Percentiles rank a stretch among this genome's conserved stretches.
These are phyloP conservation scores for Mortierella alpina DNA, from an alignment of 192 early-diverging fungal species.

Conservation along the genomic window DNA sequence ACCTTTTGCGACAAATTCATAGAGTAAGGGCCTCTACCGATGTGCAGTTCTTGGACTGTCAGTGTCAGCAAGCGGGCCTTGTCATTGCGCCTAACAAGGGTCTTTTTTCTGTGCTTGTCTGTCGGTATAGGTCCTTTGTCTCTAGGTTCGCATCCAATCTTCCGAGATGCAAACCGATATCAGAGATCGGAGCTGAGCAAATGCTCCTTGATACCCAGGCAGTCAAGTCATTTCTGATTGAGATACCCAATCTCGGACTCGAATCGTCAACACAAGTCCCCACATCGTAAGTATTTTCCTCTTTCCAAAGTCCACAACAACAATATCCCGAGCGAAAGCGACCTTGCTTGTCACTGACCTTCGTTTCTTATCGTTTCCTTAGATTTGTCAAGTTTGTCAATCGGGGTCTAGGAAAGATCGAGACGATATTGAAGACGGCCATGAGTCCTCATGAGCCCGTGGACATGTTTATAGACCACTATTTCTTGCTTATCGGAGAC, in stretches of 20 bases:
- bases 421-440: conserved; percentile 90
- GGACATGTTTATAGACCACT: conserved; percentile 89
- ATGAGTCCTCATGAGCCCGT: conserved; percentile 86
- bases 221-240: conserved; percentile 83
- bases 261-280: conserved; percentile 66
- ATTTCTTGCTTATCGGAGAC: conserved; percentile 86
- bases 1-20: conserved; percentile 94
- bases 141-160: conserved; percentile 77
- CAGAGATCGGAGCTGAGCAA: conserved; percentile 97
- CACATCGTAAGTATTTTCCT: conserved; percentile 60
- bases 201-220: conserved; percentile 95
- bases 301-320: neutral
- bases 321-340: no score
- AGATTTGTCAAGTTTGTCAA: conserved; percentile 90
- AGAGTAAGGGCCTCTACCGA: conserved; percentile 66
- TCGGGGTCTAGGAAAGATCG: conserved; percentile 82
- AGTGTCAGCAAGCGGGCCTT: neutral
- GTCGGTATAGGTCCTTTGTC: conserved; percentile 70
- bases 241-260: conserved; percentile 74
- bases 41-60: neutral
- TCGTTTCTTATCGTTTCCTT: neutral
- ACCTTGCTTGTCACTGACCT: no score
- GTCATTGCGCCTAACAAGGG: neutral
- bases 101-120: neutral
- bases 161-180: conserved; percentile 81